A percentile compares a stretch with the other conserved stretches of the same genome.
These are phyloP conservation scores for Linderniella brevidens DNA, from an alignment of 257 asterid species.

Conservation along the genomic window DNA sequence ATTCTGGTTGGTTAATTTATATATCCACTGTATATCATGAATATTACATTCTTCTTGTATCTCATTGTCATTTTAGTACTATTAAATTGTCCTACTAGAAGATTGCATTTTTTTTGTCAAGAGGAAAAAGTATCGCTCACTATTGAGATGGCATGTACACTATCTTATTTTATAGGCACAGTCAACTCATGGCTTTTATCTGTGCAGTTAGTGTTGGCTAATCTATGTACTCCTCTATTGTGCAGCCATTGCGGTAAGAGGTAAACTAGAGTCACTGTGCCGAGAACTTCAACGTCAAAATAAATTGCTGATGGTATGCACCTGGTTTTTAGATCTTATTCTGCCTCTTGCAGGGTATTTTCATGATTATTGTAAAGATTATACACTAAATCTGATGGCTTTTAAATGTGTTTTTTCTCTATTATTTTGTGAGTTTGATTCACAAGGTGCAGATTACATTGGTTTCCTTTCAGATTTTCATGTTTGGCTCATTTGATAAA, in stretches of 20 bases:
- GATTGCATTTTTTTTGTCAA: too few relatives aligned
- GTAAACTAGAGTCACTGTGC: constrained; percentile 91
- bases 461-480: too few relatives aligned
- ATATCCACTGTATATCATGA: background rate
- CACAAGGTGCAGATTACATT: too few relatives aligned
- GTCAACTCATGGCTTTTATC: background rate
- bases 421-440: too few relatives aligned
- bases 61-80: too few relatives aligned
- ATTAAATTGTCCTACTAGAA: too few relatives aligned
- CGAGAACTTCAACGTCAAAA: constrained; percentile 97
- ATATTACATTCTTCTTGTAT: too few relatives aligned
- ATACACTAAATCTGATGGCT: background rate
- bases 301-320: constrained; percentile 65
- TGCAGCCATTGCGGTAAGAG: constrained; percentile 86
- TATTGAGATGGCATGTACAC: background rate
- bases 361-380: background rate
- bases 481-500: too few relatives aligned
- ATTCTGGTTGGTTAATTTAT: constrained; percentile 53
- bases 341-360: constrained; percentile 1
- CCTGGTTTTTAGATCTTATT: constrained; percentile 10
- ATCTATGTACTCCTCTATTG: constrained; percentile 15
- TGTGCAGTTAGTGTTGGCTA: constrained; percentile 6
- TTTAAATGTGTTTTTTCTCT: too few relatives aligned
- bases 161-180: constrained; percentile 4
- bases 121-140: constrained; percentile 3